Evolutionary conservation across 441 rosid genomes (phyloP), one percentile per base, ranked within the genome.

Genomic region (Pelargonium australe): DNA sequence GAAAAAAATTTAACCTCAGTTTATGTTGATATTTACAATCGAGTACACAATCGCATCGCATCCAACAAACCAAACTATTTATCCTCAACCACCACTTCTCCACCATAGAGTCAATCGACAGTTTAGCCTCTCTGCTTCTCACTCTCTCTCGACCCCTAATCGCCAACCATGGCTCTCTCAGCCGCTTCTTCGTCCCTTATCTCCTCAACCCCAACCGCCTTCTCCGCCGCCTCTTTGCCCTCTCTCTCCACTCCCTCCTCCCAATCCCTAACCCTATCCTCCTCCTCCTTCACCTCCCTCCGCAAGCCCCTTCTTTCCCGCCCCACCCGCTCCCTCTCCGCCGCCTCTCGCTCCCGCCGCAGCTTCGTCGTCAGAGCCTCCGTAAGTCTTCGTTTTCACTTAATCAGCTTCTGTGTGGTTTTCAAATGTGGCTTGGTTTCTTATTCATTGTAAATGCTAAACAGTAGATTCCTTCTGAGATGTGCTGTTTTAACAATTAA

Each of bases 121-220:
- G 53, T 12, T 45, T 9, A 7, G n/a, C 11, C 51, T n/a, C 65
- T 49, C 67, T 4, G 4, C 37, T 25, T 7, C 72, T 17, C 44
- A 5, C 11, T 34, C 49, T 49, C 37, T 9, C 66, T 5, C 28
- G 10, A 20, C 23, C 23, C 6, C 41, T 6, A 9, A 45, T 20
- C 23, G 23, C 23, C 25, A 8, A 64, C 65, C 60, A 91, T 89
- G 97, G 92, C 96, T 41, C 83, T 85, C 84, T 63, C 91, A 34
- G 85, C 88, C 70, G 72, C 90, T 70, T 78, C 91, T n/a, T 67
- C 92, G 13, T 51, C 86, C 72, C 81, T 91, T 62, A 61, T 85
- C 73, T 83, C 87, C 69, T 72, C 81, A 8, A 77, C 79, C 65
- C 63, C 84, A 37, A 69, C 76, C 69, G 16, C 76, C 40, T 58